Evolutionary conservation across 176 grass and related monocot species (phyloP), one percentile per base, ranked within the genome.

Genomic region (Triticum timopheevii): DNA sequence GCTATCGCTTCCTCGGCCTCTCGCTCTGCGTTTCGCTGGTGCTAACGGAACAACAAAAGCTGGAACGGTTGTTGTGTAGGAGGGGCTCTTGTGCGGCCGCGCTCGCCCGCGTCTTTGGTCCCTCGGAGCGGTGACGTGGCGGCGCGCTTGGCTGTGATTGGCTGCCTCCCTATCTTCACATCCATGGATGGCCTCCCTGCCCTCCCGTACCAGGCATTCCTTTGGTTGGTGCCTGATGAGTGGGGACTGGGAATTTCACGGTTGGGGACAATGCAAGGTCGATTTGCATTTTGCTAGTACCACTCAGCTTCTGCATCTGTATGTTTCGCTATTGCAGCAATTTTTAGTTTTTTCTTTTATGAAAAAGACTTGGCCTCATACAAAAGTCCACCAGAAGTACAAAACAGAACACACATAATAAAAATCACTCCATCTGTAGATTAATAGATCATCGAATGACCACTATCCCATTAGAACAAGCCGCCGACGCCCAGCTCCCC

Each of bases 131-230:
- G 47, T 82, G 87, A 92, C 80, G 87, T 93, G 95, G 91, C 83
- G 8, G 16, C 33, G 65, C 64, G 77, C 23, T 52, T 39, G 28
- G 27, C 63, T 87, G 10, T 81, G 66, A 93, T 95, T 95, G 89
- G 95, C 73, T 31, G 45, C 4, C 69, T 83, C 52, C 77, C 87
- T 93, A 98, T 98, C 95, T 90, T 82, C 31, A 45, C 79, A 96
- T 94, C 94, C 79, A 63, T 47, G 25, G 42, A 13, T 69, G 36
- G 71, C 86, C 90, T 82, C 82, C 35, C 71, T 69, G 36, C 70
- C 86, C 90, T 82, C 86, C 35, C 64, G 5, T 64, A 77, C 82
- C 76, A n/a, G 4, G 56, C 47, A 39, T 58, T 62, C 27, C 58
- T 49, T 84, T 80, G 77, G 25, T 70, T 72, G 81, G 75, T 70